phyloP scores from a whole-genome alignment of 345 rosid species.

The Aquilaria malaccensis region DNA sequence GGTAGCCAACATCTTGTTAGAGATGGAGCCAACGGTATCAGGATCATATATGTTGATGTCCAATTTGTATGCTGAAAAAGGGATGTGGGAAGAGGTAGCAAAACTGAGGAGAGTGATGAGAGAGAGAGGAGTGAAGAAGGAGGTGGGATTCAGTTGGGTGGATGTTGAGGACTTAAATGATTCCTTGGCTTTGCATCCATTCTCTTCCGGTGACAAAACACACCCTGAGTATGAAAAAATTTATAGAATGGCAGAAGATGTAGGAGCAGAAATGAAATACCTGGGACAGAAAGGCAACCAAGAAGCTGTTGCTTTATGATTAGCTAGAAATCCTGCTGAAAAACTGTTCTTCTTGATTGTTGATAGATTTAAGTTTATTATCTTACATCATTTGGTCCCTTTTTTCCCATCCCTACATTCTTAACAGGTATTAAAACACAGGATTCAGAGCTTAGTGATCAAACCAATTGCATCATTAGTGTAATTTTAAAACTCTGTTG shows the following conservation, averaged over 20 bases:
- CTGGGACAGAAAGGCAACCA: slow-evolving; percentile 20
- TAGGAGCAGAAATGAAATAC: slow-evolving; percentile 56
- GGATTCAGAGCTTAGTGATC: too few relatives aligned
- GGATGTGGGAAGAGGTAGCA: slow-evolving; percentile 71
- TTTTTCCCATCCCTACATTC: too few relatives aligned
- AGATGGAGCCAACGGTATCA: slow-evolving; percentile 55
- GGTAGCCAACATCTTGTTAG: slow-evolving; percentile 45
- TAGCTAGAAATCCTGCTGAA: too few relatives aligned
- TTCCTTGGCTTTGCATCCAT: slow-evolving; percentile 44
- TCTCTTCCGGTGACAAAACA: slow-evolving; percentile 75
- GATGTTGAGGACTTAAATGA: slow-evolving; percentile 46
- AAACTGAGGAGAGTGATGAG: slow-evolving; percentile 59
- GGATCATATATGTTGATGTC: slow-evolving; percentile 81
- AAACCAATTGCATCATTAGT: too few relatives aligned
- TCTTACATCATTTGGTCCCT: too few relatives aligned
- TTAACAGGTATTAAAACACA: too few relatives aligned
- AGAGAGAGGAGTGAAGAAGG: slow-evolving; percentile 72
- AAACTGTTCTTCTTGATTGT: too few relatives aligned
- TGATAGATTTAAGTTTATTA: too few relatives aligned
- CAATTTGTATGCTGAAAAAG: slow-evolving; percentile 78
- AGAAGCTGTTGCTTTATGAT: not conserved
- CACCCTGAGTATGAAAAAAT: slow-evolving; percentile 55
- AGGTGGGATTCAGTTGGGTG: slow-evolving; percentile 76
- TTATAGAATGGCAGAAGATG: slow-evolving; percentile 37
- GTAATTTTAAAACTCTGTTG: too few relatives aligned